These are phyloP conservation scores for Paramecium pentaurelia DNA, from an alignment of 73 alveolate species.

Conservation along the genomic window DNA sequence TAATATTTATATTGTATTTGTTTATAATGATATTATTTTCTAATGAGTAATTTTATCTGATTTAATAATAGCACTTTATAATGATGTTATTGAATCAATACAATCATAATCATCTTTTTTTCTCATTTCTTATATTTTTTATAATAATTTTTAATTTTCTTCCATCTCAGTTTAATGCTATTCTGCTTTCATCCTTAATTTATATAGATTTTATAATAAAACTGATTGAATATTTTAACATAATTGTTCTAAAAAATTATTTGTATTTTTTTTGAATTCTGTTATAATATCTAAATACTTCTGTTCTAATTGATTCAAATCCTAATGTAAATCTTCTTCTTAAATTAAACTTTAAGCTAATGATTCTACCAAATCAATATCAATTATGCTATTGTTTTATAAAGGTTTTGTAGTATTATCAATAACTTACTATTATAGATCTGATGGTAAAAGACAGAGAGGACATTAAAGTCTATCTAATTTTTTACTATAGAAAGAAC, in stretches of 20 bases:
- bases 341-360: background rate
- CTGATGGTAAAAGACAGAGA: conserved; percentile 1
- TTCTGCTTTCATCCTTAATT: background rate
- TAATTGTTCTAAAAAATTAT: background rate
- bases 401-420: conserved; percentile 31
- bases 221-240: background rate
- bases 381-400: background rate
- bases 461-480: background rate
- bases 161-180: background rate
- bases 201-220: background rate
- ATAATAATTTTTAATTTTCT: background rate
- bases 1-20: background rate
- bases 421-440: background rate
- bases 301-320: background rate
- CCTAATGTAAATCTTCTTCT: background rate
- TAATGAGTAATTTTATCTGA: background rate
- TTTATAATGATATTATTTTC: background rate
- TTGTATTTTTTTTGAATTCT: background rate
- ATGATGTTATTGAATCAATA: background rate
- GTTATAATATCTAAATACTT: background rate
- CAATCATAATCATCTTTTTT: background rate
- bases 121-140: background rate
- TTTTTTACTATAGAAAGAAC: conserved; percentile 23
- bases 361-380: conserved; percentile 25
- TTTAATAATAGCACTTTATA: background rate